These are phyloP conservation scores for Terana coerulea DNA, from an alignment of 768 basidiomycete genomes.

Conservation along the genomic window DNA sequence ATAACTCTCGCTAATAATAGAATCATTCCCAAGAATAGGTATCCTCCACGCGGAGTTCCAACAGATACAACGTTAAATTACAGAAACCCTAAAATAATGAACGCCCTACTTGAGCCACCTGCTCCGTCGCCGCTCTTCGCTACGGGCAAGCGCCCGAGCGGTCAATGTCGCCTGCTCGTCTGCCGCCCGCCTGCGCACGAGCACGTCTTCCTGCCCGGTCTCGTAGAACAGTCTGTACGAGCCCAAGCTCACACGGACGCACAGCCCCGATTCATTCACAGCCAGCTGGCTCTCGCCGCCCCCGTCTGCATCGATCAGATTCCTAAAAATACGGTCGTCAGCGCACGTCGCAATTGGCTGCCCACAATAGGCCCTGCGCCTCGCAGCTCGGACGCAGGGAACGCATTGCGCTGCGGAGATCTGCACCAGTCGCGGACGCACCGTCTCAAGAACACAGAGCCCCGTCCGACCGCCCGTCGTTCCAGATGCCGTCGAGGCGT, in stretches of 20 bases:
- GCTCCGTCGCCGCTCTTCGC: conserved; percentile 56
- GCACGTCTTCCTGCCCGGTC: conserved; percentile 54
- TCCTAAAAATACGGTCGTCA: conserved; percentile 46
- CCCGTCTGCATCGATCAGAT: conserved; percentile 35
- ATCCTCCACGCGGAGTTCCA: conserved; percentile 5
- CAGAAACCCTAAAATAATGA: conserved; percentile 5
- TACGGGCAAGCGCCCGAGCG: conserved; percentile 40
- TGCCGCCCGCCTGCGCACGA: conserved; percentile 37
- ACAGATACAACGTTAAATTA: conserved; percentile 6
- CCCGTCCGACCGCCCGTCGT: conserved; percentile 29
- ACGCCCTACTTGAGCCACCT: conserved; percentile 24
- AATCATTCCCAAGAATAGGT: conserved; percentile 6
- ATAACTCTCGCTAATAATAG: conserved; percentile 12
- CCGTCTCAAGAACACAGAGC: conserved; percentile 56
- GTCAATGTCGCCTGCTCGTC: conserved; percentile 32
- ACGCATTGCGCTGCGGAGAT: background rate
- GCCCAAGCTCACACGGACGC: conserved; percentile 53
- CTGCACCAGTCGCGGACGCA: conserved; percentile 28
- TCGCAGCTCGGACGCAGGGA: background rate
- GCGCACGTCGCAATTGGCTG: conserved; percentile 14
- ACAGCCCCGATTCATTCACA: conserved; percentile 37
- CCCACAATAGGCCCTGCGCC: conserved; percentile 4
- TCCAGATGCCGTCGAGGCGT: conserved; percentile 31
- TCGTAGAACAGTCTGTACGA: conserved; percentile 72
- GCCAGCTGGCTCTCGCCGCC: conserved; percentile 8